A percentile compares a stretch with the other conserved stretches of the same genome.
Evolutionary conservation across 2,329 filamentous ascomycete species (phyloP).

Genomic region (Fusarium nodosum): DNA sequence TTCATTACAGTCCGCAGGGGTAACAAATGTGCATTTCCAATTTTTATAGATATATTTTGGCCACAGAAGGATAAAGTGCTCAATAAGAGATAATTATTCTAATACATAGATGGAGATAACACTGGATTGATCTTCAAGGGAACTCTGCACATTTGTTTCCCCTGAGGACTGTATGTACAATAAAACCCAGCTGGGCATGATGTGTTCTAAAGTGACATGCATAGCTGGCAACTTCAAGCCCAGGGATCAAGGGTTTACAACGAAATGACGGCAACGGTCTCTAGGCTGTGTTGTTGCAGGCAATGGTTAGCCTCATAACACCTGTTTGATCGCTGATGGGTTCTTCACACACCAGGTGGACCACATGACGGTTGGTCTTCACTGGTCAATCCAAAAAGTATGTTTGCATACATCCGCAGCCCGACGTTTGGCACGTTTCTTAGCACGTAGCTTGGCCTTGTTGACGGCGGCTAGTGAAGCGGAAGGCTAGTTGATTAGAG

Average conservation of each 20-base stretch:
- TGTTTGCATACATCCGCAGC: slow-evolving; percentile 35
- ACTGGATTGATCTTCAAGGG: too few relatives aligned
- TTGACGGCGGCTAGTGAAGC: slow-evolving; percentile 16
- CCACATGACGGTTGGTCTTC: slow-evolving; percentile 3
- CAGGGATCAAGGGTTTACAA: slow-evolving; percentile 4
- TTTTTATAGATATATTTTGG: too few relatives aligned
- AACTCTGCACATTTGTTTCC: too few relatives aligned
- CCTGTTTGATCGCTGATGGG: slow-evolving; percentile 17
- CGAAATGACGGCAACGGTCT: slow-evolving; percentile 33
- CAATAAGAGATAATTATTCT: too few relatives aligned
- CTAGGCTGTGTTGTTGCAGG: slow-evolving; percentile 2
- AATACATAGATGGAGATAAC: too few relatives aligned
- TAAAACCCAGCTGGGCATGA: neutral
- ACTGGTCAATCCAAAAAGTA: slow-evolving; percentile 32
- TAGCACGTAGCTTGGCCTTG: slow-evolving; percentile 8
- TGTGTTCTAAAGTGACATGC: slow-evolving; percentile 37
- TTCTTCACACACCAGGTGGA: slow-evolving; percentile 12
- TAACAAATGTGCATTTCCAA: too few relatives aligned
- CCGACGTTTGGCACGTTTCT: slow-evolving; percentile 23
- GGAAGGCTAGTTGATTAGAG: slow-evolving; percentile 8
- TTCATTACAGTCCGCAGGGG: neutral
- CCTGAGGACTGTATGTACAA: too few relatives aligned
- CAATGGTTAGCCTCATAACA: slow-evolving; percentile 6
- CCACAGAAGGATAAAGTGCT: too few relatives aligned
- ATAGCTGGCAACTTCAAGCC: slow-evolving; percentile 22